phyloP scores from a whole-genome alignment of 129 eudicot species.

The Deinandra increscens region DNA sequence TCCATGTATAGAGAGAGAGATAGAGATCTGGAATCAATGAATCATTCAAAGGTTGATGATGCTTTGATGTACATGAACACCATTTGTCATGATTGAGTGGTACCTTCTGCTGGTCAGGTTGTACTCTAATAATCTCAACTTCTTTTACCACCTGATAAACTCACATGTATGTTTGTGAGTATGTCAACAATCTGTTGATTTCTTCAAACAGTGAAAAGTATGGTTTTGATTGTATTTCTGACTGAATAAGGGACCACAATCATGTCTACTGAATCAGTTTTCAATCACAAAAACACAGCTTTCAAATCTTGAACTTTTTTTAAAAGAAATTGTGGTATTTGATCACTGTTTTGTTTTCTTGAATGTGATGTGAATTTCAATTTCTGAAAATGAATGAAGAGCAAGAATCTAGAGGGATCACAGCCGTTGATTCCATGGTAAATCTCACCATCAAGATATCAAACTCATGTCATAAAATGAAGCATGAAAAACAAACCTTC shows the following conservation, averaged over 20 bases:
- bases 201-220: conserved; percentile 38
- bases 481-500: too few species aligned
- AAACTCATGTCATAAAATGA: conserved; percentile 38
- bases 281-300: conserved; percentile 24
- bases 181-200: conserved; percentile 30
- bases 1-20: conserved; percentile 38
- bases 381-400: conserved; percentile 46
- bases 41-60: conserved; percentile 31
- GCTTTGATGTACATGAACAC: conserved; percentile 24
- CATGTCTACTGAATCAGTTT: conserved; percentile 20
- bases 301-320: conserved; percentile 27
- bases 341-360: too few species aligned
- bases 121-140: conserved; percentile 21
- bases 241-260: conserved; percentile 32
- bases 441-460: conserved; percentile 69
- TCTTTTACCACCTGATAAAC: conserved; percentile 9
- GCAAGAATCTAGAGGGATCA: conserved; percentile 30
- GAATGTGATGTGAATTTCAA: too few species aligned
- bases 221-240: conserved; percentile 36
- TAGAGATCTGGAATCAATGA: conserved; percentile 25
- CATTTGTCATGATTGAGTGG: conserved; percentile 11
- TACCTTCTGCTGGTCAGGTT: conserved; percentile 27
- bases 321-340: not conserved
- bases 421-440: conserved; percentile 38
- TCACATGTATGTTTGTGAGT: conserved; percentile 16